Percentiles rank a stretch among this genome's conserved stretches.
These are phyloP conservation scores for Cucurbitaria berberidis DNA, from an alignment of 2,329 filamentous ascomycete species.

Conservation along the genomic window DNA sequence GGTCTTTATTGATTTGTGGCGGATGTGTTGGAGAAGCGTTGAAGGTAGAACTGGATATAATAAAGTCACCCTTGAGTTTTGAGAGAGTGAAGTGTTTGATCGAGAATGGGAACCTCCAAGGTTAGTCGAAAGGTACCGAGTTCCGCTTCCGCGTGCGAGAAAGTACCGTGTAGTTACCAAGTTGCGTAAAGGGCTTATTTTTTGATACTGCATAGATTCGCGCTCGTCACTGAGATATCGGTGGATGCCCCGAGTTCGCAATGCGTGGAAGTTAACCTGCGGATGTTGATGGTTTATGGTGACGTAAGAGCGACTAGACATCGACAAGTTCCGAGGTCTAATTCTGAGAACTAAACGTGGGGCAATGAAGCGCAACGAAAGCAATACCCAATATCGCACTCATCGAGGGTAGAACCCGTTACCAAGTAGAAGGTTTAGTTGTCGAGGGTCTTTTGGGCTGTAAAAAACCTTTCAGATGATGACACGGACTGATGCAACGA, in stretches of 20 bases:
- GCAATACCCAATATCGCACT: neutral
- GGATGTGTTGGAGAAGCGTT: neutral
- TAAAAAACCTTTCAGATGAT: too few species aligned
- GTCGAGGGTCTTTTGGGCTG: neutral
- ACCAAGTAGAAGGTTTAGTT: neutral
- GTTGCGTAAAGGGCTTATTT: neutral
- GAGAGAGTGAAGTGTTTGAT: neutral
- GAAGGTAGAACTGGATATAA: neutral
- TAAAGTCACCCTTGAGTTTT: neutral
- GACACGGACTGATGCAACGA: neutral
- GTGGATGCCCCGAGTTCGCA: neutral
- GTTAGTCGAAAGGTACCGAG: constrained; percentile 1
- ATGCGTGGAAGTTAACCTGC: constrained; percentile 2
- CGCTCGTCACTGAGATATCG: neutral
- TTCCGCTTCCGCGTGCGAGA: constrained; percentile 16
- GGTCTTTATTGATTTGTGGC: constrained; percentile 10
- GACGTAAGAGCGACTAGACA: constrained; percentile 12
- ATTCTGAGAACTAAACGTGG: constrained; percentile 1
- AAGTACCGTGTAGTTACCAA: neutral
- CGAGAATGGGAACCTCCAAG: neutral
- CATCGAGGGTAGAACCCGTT: too few species aligned
- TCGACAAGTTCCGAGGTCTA: constrained; percentile 12
- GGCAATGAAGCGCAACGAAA: neutral
- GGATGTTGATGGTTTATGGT: neutral
- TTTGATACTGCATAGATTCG: constrained; percentile 1